phyloP scores from a whole-genome alignment of 148 eudicot species.

The Suaeda aralocaspica region DNA sequence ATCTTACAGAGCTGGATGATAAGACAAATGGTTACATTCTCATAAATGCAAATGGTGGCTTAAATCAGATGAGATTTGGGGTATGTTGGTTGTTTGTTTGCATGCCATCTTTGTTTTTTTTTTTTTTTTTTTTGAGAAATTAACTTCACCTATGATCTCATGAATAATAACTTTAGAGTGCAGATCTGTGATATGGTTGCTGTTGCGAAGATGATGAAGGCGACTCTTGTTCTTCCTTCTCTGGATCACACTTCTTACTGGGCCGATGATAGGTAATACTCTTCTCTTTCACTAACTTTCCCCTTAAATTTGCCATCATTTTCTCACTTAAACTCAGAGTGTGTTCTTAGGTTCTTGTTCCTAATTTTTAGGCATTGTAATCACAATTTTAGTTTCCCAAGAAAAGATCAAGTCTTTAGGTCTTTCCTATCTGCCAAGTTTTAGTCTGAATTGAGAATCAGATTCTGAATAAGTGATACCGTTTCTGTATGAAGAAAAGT shows the following conservation, averaged over 20 bases:
- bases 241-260: constrained; percentile 96
- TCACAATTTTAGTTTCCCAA: neutral
- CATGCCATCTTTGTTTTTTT: neutral
- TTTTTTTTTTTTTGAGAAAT: constrained; percentile 7
- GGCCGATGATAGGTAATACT: constrained; percentile 87
- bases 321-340: neutral
- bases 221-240: constrained; percentile 92
- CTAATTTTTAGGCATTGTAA: neutral
- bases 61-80: constrained; percentile 99
- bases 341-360: neutral
- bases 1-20: constrained; percentile 52
- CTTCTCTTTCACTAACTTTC: neutral
- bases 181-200: constrained; percentile 99
- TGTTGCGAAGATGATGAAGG: constrained; percentile 95
- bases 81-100: constrained; percentile 55
- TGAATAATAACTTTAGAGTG: constrained; percentile 60
- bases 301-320: neutral
- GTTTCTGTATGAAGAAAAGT: neutral
- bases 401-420: no score
- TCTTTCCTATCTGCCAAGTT: neutral
- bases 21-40: constrained; percentile 84
- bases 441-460: neutral
- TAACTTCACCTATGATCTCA: constrained; percentile 35
- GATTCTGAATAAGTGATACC: neutral
- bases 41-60: constrained; percentile 95